Percentiles rank a stretch among this genome's conserved stretches.
Conservation (phyloP, 352 stramenopile genomes). For the Globisporangium polare region DNA sequence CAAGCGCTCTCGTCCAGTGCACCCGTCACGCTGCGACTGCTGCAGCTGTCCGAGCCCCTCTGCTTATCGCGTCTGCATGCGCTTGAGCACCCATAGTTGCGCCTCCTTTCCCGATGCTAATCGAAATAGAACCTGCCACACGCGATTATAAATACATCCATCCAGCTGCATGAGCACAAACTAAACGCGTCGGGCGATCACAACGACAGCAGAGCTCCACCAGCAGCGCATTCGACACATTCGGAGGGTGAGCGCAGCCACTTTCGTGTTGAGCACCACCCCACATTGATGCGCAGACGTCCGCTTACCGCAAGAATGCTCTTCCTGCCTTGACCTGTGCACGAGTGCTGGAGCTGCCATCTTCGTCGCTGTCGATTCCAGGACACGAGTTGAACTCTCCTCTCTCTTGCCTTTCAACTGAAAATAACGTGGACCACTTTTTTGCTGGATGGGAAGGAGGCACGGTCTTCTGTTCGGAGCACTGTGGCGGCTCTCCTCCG, state of each 20-base stretch:
- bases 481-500: background rate
- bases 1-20: background rate
- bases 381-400: no score
- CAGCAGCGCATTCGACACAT: background rate
- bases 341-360: no score
- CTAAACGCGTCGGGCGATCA: background rate
- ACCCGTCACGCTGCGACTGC: background rate
- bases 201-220: background rate
- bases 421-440: background rate
- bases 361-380: background rate
- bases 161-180: background rate
- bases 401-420: no score
- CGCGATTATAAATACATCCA: background rate
- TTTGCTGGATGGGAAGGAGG: no score
- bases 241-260: background rate
- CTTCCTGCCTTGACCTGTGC: no score
- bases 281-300: no score
- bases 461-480: background rate
- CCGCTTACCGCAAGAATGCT: no score
- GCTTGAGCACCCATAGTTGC: background rate
- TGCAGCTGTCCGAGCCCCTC: background rate
- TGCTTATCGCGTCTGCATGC: background rate
- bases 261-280: no score
- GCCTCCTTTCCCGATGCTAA: background rate
- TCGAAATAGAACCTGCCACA: slow-evolving; percentile 3